phyloP scores from a whole-genome alignment of 225 moss, liverwort and hornwort genomes.

The Physcomitrellopsis africana region DNA sequence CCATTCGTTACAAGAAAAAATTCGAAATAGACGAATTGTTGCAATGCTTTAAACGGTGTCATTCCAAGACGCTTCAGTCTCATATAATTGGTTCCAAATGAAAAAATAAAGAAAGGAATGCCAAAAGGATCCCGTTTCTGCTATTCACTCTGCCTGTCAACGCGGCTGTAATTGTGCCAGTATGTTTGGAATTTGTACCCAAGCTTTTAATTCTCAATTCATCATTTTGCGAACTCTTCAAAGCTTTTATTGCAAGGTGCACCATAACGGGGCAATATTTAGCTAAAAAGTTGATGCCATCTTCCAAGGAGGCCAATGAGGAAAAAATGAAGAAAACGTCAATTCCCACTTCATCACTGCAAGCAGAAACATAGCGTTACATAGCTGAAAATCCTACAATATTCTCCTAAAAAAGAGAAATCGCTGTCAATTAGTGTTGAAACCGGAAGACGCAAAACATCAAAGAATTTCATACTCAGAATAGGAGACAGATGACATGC shows the following conservation, averaged over 20 bases:
- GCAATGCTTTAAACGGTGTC: too few species aligned
- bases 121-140: neutral
- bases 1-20: neutral
- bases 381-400: neutral
- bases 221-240: conserved; percentile 67
- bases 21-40: too few species aligned
- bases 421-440: neutral
- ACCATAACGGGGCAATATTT: conserved; percentile 54
- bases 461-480: conserved; percentile 1
- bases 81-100: neutral
- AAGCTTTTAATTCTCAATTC: conserved; percentile 64
- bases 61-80: too few species aligned
- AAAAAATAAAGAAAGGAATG: neutral
- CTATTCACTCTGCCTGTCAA: neutral
- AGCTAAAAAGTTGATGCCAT: conserved; percentile 56
- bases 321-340: conserved; percentile 64
- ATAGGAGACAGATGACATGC: neutral
- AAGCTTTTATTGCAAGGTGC: conserved; percentile 46
- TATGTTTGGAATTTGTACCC: conserved; percentile 47
- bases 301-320: conserved; percentile 68
- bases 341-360: conserved; percentile 66
- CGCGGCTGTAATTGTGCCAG: neutral
- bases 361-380: conserved; percentile 15
- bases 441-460: neutral
- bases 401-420: neutral